Conservation (phyloP, 2,329 filamentous ascomycete species). For the Cordyceps fumosorosea region DNA sequence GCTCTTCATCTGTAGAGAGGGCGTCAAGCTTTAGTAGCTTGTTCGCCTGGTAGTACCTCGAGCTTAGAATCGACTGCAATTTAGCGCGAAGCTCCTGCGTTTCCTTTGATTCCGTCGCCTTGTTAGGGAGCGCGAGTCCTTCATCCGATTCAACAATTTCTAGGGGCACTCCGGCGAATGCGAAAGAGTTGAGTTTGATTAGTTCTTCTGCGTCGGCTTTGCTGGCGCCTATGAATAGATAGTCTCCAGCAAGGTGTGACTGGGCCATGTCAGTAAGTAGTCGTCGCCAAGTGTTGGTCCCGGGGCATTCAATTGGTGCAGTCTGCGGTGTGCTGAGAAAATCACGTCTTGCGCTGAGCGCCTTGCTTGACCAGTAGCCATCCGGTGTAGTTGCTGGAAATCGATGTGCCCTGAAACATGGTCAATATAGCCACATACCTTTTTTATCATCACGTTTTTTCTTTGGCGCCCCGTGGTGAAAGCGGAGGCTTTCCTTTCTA, state of each 20-base stretch:
- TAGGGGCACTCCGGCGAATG: conserved; percentile 60
- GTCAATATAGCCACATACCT: conserved; percentile 58
- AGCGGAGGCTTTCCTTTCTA: conserved; percentile 62
- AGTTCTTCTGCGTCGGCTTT: conserved; percentile 59
- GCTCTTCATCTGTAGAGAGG: conserved; percentile 63
- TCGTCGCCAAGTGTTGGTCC: conserved; percentile 17
- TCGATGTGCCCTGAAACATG: conserved; percentile 22
- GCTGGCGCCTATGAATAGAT: conserved; percentile 60
- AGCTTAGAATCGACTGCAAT: conserved; percentile 63
- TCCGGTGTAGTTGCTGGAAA: conserved; percentile 40
- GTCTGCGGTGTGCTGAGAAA: conserved; percentile 24
- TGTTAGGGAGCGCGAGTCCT: conserved; percentile 25
- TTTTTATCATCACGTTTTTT: conserved; percentile 59
- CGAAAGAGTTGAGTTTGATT: conserved; percentile 60
- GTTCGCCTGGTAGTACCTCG: conserved; percentile 62
- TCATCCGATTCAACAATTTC: conserved; percentile 46
- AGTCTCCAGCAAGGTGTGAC: conserved; percentile 64
- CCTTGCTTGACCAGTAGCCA: not conserved
- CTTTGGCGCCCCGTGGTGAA: conserved; percentile 37
- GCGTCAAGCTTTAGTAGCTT: conserved; percentile 82
- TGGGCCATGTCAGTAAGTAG: conserved; percentile 63
- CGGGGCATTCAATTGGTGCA: conserved; percentile 7
- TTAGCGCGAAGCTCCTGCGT: conserved; percentile 59
- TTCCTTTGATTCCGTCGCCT: conserved; percentile 41
- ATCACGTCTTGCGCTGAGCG: conserved; percentile 44